Percentiles rank a stretch among this genome's conserved stretches.
Conservation (phyloP, 2,329 filamentous ascomycete species). For the Acephala macrosclerotiorum region DNA sequence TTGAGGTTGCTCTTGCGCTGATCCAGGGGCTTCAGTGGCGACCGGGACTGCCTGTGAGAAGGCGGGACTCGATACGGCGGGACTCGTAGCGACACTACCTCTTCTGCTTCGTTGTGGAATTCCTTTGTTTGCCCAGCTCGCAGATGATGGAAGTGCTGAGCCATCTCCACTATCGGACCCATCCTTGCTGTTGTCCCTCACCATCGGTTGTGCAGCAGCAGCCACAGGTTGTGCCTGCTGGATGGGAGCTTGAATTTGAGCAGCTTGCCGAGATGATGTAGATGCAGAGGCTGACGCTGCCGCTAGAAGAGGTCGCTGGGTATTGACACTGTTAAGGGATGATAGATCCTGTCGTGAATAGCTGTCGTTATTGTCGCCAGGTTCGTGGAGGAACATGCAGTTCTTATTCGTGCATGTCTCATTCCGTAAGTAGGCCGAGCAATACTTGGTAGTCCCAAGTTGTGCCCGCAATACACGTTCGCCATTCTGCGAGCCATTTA, state of each 20-base stretch:
- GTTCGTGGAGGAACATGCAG: conserved; percentile 98
- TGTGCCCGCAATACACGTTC: conserved; percentile 83
- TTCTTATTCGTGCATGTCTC: conserved; percentile 95
- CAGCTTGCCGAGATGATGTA: conserved; percentile 58
- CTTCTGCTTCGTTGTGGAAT: conserved; percentile 70
- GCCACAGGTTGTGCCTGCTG: conserved; percentile 43
- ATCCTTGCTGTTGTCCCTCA: conserved; percentile 79
- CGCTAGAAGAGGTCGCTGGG: conserved; percentile 69
- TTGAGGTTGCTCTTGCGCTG: conserved; percentile 42
- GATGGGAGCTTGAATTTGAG: conserved; percentile 43
- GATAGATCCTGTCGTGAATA: conserved; percentile 95
- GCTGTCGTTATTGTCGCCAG: conserved; percentile 97
- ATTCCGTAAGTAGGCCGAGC: conserved; percentile 93
- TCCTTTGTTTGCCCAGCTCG: conserved; percentile 86
- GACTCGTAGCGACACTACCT: conserved; percentile 82
- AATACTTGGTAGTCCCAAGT: conserved; percentile 95
- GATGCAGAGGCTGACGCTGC: conserved; percentile 60
- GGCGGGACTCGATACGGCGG: conserved; percentile 82
- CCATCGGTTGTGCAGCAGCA: conserved; percentile 68
- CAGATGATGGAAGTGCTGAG: conserved; percentile 90
- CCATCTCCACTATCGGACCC: conserved; percentile 77
- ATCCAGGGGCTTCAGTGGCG: conserved; percentile 57
- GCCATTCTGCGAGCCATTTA: conserved; percentile 91
- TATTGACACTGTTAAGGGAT: conserved; percentile 89
- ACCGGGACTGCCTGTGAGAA: conserved; percentile 66